Evolutionary conservation across 257 asterid genomes (phyloP), one percentile per base, ranked within the genome.

Genomic region (Scutellaria barbata): DNA sequence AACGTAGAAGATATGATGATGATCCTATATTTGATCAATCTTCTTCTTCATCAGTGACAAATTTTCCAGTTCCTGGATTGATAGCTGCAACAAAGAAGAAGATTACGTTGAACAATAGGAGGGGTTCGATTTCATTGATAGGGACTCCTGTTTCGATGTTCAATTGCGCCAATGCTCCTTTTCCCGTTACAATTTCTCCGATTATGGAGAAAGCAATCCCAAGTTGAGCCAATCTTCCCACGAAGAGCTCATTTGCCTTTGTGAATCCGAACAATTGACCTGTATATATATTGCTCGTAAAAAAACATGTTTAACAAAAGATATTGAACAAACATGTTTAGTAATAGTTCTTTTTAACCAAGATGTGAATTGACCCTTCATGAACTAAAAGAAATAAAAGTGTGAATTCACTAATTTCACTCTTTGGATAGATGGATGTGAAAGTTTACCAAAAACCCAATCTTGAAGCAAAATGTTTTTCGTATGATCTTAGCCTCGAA

Each of bases 11-110:
- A 30, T 30, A 30, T 30, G 35, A 30, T 4, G 35, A 30, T 2
- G 35, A 30, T 30, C 35, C 35, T 30, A 0, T 2, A 30, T 30
- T 30, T 30, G 35, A 30, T 30, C 35, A 83, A 63, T 78, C 89
- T 22, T 87, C 98, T 46, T 79, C 97, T 0, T 90, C 98, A 17
- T 91, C 98, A 5, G 97, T 91, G 42, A 94, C 77, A 22, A 91
- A 91, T 56, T 88, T 89, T 6, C 97, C 98, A 0, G 91, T 89
- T 0, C 98, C 98, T 2, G 98, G 98, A 66, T 94, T 94, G 10
- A 94, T 87, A 20, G 98, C 98, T 0, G 97, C 98, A 37, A 94
- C 5, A 86, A 94, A 94, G 95, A 94, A 94, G 84, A 94, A 94
- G 14, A 59, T 76, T 6, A 94, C 79, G 75, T 94, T 94, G 88